Evolutionary conservation across 495 filamentous ascomycete species (phyloP).

Genomic region (Neurospora intermedia): DNA sequence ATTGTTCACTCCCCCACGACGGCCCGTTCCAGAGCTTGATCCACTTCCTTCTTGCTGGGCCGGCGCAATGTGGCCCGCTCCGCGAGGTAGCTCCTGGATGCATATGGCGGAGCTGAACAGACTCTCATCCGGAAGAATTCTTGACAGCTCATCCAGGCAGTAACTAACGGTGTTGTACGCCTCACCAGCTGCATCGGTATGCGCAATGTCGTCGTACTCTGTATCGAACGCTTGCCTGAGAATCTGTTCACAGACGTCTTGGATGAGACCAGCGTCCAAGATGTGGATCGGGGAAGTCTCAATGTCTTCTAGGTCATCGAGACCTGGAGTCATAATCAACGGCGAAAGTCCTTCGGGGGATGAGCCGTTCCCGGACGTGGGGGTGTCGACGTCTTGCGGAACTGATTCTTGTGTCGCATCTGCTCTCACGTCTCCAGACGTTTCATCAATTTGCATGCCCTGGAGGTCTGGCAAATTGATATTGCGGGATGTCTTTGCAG

Average conservation of each 20-base stretch:
- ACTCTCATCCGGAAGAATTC: constrained; percentile 8
- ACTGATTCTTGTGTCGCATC: background rate
- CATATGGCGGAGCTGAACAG: background rate
- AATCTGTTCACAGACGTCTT: constrained; percentile 14
- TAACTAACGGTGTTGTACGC: constrained; percentile 14
- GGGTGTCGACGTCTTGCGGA: background rate
- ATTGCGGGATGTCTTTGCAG: background rate
- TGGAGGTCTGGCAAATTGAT: background rate
- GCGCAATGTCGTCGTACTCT: constrained; percentile 16
- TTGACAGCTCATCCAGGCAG: constrained; percentile 17
- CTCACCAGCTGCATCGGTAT: constrained; percentile 2
- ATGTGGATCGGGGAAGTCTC: background rate
- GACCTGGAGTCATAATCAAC: background rate
- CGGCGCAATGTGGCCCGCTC: background rate
- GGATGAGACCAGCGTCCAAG: constrained; percentile 6
- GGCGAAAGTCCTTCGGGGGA: background rate
- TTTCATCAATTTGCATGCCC: background rate
- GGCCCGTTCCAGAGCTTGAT: background rate
- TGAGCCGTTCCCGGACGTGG: background rate
- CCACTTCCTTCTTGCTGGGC: background rate
- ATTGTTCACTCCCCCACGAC: background rate
- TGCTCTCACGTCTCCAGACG: background rate
- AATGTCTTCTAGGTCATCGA: background rate
- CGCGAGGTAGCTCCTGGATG: constrained; percentile 2
- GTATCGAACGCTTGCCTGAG: constrained; percentile 16